Evolutionary conservation across 768 basidiomycete species (phyloP).

Genomic region (Amanita polypyramis): DNA sequence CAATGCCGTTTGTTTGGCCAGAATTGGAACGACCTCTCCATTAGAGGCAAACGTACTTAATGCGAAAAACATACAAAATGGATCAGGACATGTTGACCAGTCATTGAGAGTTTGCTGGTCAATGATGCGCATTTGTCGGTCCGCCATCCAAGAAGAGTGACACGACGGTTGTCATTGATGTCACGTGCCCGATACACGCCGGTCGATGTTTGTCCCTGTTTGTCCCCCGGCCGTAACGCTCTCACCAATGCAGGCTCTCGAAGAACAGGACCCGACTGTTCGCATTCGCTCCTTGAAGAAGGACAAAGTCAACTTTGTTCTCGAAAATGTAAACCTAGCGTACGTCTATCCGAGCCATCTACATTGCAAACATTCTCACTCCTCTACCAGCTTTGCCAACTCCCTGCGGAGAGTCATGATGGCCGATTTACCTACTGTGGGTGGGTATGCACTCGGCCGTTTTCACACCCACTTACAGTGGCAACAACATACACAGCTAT

Average conservation of each 20-base stretch:
- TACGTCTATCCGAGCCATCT: slow-evolving; percentile 29
- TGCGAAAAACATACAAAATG: slow-evolving; percentile 1
- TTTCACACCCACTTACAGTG: slow-evolving; percentile 4
- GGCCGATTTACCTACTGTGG: slow-evolving; percentile 93
- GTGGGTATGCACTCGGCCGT: slow-evolving; percentile 34
- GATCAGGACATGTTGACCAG: neutral
- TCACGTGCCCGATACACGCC: slow-evolving; percentile 2
- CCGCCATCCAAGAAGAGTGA: neutral
- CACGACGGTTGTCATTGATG: neutral
- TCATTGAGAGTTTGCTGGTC: neutral
- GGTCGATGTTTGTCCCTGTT: neutral
- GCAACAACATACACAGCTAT: slow-evolving; percentile 54
- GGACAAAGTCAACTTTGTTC: slow-evolving; percentile 82
- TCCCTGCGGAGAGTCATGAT: slow-evolving; percentile 90
- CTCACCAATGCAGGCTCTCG: slow-evolving; percentile 26
- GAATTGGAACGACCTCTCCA: neutral
- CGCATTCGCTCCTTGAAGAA: slow-evolving; percentile 78
- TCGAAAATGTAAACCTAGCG: slow-evolving; percentile 96
- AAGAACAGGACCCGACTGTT: slow-evolving; percentile 56
- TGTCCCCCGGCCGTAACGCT: neutral
- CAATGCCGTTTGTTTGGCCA: neutral
- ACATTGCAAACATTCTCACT: neutral
- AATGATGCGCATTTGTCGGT: neutral
- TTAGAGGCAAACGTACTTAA: neutral
- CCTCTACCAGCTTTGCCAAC: slow-evolving; percentile 69